These are phyloP conservation scores for Crassisporium funariophilum DNA, from an alignment of 768 basidiomycete genomes.

Conservation along the genomic window DNA sequence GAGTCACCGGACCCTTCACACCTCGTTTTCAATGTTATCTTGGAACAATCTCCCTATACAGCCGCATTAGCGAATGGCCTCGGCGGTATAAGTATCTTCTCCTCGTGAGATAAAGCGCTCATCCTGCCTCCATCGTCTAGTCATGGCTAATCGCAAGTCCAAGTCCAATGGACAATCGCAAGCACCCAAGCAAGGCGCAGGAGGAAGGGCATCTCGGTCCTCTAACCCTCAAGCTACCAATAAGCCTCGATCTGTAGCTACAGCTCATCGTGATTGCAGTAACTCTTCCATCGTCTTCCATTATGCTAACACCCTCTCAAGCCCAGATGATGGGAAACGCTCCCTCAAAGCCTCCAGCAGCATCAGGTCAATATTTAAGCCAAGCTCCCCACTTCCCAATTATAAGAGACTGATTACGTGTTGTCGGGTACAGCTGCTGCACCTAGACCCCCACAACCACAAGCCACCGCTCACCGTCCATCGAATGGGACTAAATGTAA, in stretches of 20 bases:
- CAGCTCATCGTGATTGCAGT: conserved; percentile 13
- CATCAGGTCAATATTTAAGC: conserved; percentile 12
- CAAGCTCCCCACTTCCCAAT: conserved; percentile 9
- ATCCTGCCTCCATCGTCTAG: conserved; percentile 10
- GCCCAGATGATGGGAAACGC: conserved; percentile 11
- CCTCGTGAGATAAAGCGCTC: conserved; percentile 13
- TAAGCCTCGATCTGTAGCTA: conserved; percentile 16
- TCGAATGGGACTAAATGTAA: conserved; percentile 18
- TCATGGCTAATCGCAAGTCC: conserved; percentile 15
- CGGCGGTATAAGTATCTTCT: conserved; percentile 9
- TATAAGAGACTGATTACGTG: conserved; percentile 13
- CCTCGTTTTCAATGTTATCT: conserved; percentile 11
- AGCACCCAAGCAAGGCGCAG: conserved; percentile 15
- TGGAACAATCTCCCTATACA: conserved; percentile 4
- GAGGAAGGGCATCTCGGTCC: conserved; percentile 17
- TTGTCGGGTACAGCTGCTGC: conserved; percentile 17
- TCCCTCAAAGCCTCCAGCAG: conserved; percentile 13
- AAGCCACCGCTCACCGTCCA: conserved; percentile 14
- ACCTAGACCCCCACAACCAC: conserved; percentile 17
- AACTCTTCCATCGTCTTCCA: conserved; percentile 15
- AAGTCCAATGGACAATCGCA: conserved; percentile 17
- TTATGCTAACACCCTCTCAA: conserved; percentile 15
- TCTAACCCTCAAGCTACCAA: conserved; percentile 18
- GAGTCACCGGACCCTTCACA: conserved; percentile 10
- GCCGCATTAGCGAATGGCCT: conserved; percentile 1